Base-by-base conservation (phyloP, 192 early-diverging fungal species). In the Cladochytrium replicatum region DNA sequence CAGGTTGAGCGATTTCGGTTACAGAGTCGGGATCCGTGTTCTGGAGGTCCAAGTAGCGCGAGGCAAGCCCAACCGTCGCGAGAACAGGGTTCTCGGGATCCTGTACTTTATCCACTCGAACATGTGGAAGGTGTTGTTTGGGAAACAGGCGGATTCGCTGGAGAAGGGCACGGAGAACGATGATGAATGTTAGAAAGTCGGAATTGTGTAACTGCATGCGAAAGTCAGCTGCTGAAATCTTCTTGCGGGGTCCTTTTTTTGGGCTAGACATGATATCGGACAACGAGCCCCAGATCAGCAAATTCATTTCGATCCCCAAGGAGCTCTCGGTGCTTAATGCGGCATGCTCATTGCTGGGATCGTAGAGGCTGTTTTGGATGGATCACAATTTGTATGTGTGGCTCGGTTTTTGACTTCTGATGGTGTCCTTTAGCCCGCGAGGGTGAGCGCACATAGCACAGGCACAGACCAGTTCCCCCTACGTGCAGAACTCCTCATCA, bases 141-240 rank as follows among this genome's bases (percentile, higher is more conserved):
- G 92, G 34, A 96, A 93, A 62, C 78, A 80, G 50, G 93, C 93
- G 3, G 93, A 99, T 68, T 87, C 93, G 34, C 66, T 99, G 45
- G 94, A 97, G 53, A 93, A 91, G 50, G 85, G 86, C 46, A 96
- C 91, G 1, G 93, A 97, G 34, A 87, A 83, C 57, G 93, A 99
- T 25, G 93, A 97, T 54, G 93, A 99, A 78, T 98, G 87, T 90
- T n/a, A n/a, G n/a, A n/a, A n/a, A n/a, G n/a, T n/a, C n/a, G n/a
- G n/a, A n/a, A n/a, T n/a, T n/a, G n/a, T n/a, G n/a, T n/a, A n/a
- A n/a, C n/a, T n/a, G n/a, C n/a, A n/a, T n/a, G n/a, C n/a, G n/a
- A n/a, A n/a, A n/a, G n/a, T n/a, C n/a, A n/a, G n/a, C n/a, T n/a
- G n/a, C n/a, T n/a, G n/a, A n/a, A n/a, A n/a, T n/a, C n/a, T n/a